Base-by-base conservation (phyloP, 805 yeast genomes). In the Wickerhamomyces xylosicus region DNA sequence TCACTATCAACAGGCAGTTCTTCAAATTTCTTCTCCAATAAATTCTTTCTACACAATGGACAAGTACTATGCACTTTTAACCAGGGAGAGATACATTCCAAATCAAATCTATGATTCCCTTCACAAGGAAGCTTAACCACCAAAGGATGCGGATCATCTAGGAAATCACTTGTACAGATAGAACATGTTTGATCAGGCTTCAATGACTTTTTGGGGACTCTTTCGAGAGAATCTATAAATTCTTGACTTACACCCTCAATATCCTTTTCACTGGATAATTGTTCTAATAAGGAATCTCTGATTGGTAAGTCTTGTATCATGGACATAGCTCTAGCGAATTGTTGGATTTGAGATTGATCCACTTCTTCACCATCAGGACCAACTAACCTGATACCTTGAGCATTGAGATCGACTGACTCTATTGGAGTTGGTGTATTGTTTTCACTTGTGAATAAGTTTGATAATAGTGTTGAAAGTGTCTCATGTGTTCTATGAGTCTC, bases 61-160 rank as follows among this genome's bases (percentile, higher is more conserved):
- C 97, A 89, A 0, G 85, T 80, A 2, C 72, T 63, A 48, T 81
- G 76, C 37, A 77, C 64, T 45, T 75, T 73, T 38, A 90, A 65
- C 97, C 97, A 89, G 0, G 95, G 92, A 0, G 82, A 80, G 31
- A 90, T 77, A 56, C 97, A 89, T 48, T 90, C 97, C 46, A 87
- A 64, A 55, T 89, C 97, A 58, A 84, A 89, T 33, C 69, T 69
- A 57, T 89, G 97, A 31, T 68, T 66, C 3, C 55, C 57, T 2
- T 40, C 47, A 58, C 97, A 89, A 5, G 81, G 79, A 19, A 89
- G 65, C 47, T 71, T 65, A 15, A 86, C 95, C 11, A 89, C 77
- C 36, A 89, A 62, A 3, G 96, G 95, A 50, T 80, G 79, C 35
- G 75, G 64, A 53, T 86, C 95, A 27, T 77, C 81, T 3, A 71